These are phyloP conservation scores for Microthlaspi erraticum DNA, from an alignment of 345 rosid genomes.

Conservation along the genomic window DNA sequence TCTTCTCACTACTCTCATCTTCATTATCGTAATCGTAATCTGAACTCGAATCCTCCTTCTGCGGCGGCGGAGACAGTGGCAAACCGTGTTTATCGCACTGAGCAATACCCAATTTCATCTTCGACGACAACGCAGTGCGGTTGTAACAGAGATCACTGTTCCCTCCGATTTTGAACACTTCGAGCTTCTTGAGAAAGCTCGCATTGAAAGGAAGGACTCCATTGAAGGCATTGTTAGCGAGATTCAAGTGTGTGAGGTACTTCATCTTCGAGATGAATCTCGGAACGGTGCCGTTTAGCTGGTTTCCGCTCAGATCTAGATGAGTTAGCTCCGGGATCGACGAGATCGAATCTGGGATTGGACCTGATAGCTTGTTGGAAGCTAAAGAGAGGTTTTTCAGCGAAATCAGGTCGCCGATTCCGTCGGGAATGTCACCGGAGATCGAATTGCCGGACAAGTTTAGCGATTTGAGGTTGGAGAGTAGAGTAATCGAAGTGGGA, in stretches of 20 bases:
- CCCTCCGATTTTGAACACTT: conserved; percentile 76
- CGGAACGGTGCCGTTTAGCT: conserved; percentile 89
- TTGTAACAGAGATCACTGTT: conserved; percentile 83
- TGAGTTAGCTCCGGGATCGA: conserved; percentile 71
- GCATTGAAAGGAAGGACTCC: conserved; percentile 89
- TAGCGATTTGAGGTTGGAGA: conserved; percentile 64
- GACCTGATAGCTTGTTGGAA: conserved; percentile 81
- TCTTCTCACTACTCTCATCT: conserved; percentile 46
- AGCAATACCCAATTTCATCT: conserved; percentile 86
- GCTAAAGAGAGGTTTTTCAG: conserved; percentile 70
- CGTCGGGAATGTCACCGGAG: conserved; percentile 68
- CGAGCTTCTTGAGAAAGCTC: conserved; percentile 63
- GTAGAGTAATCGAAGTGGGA: conserved; percentile 69
- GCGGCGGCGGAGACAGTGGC: conserved; percentile 83
- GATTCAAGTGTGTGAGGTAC: conserved; percentile 69
- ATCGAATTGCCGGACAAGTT: conserved; percentile 69
- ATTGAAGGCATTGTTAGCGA: conserved; percentile 69
- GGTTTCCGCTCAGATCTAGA: conserved; percentile 87
- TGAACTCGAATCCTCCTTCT: conserved; percentile 58
- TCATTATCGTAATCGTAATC: conserved; percentile 58
- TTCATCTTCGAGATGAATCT: conserved; percentile 70
- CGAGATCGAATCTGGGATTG: conserved; percentile 79
- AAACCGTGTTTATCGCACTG: conserved; percentile 87
- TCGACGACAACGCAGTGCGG: conserved; percentile 66
- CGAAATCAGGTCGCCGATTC: conserved; percentile 69